Evolutionary conservation across 495 filamentous ascomycete genomes (phyloP).

Genomic region (Aspergillus asperescens): DNA sequence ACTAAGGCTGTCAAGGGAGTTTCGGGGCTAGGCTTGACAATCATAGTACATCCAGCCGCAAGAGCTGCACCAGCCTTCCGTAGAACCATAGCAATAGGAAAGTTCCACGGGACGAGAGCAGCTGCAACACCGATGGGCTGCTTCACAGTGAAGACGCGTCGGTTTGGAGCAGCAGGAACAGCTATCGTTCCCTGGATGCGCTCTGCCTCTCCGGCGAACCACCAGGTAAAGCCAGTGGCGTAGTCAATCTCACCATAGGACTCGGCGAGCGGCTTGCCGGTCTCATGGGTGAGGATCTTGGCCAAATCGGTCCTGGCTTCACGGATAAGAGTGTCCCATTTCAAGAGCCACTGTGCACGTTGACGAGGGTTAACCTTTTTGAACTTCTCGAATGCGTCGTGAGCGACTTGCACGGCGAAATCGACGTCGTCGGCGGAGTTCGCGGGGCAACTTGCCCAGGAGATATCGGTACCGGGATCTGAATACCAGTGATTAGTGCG

Average conservation of each 20-base stretch:
- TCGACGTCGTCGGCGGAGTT: slow-evolving; percentile 58
- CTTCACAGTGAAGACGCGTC: slow-evolving; percentile 66
- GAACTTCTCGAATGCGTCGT: slow-evolving; percentile 58
- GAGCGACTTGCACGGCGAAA: slow-evolving; percentile 52
- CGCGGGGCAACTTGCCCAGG: slow-evolving; percentile 60
- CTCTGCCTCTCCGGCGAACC: slow-evolving; percentile 67
- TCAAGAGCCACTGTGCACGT: slow-evolving; percentile 58
- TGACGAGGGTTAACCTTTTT: slow-evolving; percentile 53
- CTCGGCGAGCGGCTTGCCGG: slow-evolving; percentile 58
- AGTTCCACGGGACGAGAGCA: slow-evolving; percentile 65
- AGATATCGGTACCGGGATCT: slow-evolving; percentile 61
- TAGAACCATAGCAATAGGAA: slow-evolving; percentile 60
- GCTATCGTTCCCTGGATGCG: slow-evolving; percentile 58
- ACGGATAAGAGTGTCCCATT: slow-evolving; percentile 52
- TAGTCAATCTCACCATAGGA: slow-evolving; percentile 57
- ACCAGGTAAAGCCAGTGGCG: slow-evolving; percentile 55
- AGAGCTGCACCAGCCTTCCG: slow-evolving; percentile 65
- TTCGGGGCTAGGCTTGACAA: slow-evolving; percentile 58
- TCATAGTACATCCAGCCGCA: slow-evolving; percentile 67
- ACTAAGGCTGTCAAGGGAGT: slow-evolving; percentile 52
- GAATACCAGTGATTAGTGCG: slow-evolving; percentile 4
- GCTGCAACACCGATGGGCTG: slow-evolving; percentile 62
- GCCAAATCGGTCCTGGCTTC: slow-evolving; percentile 51
- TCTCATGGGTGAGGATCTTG: slow-evolving; percentile 56
- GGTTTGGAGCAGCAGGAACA: slow-evolving; percentile 49